Conservation (phyloP, 129 eudicot species). For the Chrysanthemum makinoi region DNA sequence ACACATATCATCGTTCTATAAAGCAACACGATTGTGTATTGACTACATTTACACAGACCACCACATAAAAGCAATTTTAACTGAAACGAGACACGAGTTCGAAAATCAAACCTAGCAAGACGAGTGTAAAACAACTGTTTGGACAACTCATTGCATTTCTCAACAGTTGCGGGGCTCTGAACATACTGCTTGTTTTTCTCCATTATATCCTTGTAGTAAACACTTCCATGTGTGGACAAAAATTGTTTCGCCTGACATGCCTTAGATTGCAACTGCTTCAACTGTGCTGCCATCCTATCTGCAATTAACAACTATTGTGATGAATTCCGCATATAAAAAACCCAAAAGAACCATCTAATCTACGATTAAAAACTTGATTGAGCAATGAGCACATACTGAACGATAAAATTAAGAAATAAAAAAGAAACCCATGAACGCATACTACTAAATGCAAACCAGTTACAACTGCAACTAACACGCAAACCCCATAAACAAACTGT, state of each 20-base stretch:
- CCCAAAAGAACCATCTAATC: too few relatives aligned
- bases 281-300: conserved; percentile 57
- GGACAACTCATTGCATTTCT: conserved; percentile 64
- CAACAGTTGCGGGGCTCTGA: conserved; percentile 70
- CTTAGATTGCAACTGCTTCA: conserved; percentile 66
- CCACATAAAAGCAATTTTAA: too few relatives aligned
- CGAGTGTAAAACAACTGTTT: conserved; percentile 85
- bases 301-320: conserved; percentile 18
- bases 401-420: background rate
- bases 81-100: background rate
- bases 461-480: too few relatives aligned
- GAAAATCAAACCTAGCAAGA: conserved; percentile 64
- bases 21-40: too few relatives aligned
- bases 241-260: conserved; percentile 59
- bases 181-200: conserved; percentile 77
- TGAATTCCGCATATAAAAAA: too few relatives aligned
- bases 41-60: too few relatives aligned
- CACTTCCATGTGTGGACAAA: conserved; percentile 56
- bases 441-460: conserved; percentile 7
- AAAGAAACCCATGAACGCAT: conserved; percentile 5
- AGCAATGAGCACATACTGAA: background rate
- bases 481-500: too few relatives aligned
- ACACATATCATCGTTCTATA: too few relatives aligned
- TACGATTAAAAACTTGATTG: too few relatives aligned
- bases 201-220: conserved; percentile 73